Evolutionary conservation across 345 rosid species (phyloP).

Genomic region (Raphanus raphanistrum): DNA sequence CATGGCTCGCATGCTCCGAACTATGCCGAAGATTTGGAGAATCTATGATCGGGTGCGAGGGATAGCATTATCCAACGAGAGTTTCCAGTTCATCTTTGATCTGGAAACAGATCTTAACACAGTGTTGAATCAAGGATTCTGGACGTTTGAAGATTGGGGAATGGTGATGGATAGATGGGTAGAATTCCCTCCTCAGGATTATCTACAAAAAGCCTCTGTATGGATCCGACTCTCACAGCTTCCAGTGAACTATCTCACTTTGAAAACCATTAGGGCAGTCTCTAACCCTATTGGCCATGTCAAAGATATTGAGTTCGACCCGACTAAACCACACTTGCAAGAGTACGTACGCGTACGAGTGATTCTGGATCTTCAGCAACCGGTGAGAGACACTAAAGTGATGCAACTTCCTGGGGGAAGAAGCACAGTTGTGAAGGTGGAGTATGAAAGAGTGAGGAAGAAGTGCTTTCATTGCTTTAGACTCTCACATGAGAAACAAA

Average conservation of each 20-base stretch:
- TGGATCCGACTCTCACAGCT: not conserved
- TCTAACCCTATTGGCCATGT: not conserved
- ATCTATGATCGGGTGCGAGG: not conserved
- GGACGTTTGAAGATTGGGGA: not conserved
- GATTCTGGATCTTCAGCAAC: not conserved
- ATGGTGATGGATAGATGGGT: not conserved
- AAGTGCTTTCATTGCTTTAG: not conserved
- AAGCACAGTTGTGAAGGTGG: not conserved
- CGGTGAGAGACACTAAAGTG: not conserved
- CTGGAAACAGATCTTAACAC: not conserved
- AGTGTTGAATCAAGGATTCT: not conserved
- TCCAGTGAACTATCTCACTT: not conserved
- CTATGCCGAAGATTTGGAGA: not conserved
- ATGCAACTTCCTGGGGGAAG: not conserved
- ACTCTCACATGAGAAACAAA: not conserved
- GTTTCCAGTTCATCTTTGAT: not conserved
- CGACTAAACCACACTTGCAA: not conserved
- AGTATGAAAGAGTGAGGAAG: not conserved
- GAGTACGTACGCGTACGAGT: not conserved
- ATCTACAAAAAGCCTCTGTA: not conserved
- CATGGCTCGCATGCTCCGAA: not conserved
- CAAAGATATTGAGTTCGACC: not conserved
- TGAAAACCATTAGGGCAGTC: not conserved
- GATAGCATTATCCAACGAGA: not conserved
- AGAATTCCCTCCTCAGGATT: not conserved